phyloP scores from a whole-genome alignment of 2,329 filamentous ascomycete genomes.

The Fusarium sp. region DNA sequence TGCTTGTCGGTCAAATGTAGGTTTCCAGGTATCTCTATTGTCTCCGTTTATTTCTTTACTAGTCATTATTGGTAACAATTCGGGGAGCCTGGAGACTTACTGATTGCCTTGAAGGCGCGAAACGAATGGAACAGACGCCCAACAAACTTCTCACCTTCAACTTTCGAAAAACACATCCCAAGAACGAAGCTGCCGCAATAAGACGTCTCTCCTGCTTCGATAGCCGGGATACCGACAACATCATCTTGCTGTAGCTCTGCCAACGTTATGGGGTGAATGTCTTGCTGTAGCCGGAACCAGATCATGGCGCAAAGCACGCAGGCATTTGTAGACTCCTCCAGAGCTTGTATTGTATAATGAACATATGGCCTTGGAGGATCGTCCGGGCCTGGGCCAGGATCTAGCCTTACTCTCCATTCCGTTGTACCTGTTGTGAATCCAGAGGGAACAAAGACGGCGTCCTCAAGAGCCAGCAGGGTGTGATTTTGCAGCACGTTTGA shows the following conservation, averaged over 20 bases:
- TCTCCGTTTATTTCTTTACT: neutral
- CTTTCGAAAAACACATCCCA: slow-evolving; percentile 1
- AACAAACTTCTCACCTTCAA: neutral
- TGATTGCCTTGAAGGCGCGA: slow-evolving; percentile 5
- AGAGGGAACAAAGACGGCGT: neutral
- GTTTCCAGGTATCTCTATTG: slow-evolving; percentile 11
- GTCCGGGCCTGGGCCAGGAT: neutral
- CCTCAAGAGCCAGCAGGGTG: slow-evolving; percentile 2
- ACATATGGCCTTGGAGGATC: neutral
- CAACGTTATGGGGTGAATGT: neutral
- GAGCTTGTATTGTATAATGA: slow-evolving; percentile 13
- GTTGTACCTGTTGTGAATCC: neutral
- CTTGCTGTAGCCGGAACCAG: slow-evolving; percentile 13
- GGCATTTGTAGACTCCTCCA: slow-evolving; percentile 4
- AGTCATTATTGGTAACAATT: neutral
- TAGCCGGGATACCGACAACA: slow-evolving; percentile 16
- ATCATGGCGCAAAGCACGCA: slow-evolving; percentile 33
- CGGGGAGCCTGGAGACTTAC: neutral
- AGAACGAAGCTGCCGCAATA: slow-evolving; percentile 17
- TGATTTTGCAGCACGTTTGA: slow-evolving; percentile 1
- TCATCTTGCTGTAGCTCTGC: neutral
- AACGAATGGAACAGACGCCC: slow-evolving; percentile 7
- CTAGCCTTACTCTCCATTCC: slow-evolving; percentile 18
- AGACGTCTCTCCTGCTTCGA: neutral
- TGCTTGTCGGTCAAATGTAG: slow-evolving; percentile 16